These are phyloP conservation scores for Tardiomyces blankii DNA, from an alignment of 1,139 yeast species.

Conservation along the genomic window DNA sequence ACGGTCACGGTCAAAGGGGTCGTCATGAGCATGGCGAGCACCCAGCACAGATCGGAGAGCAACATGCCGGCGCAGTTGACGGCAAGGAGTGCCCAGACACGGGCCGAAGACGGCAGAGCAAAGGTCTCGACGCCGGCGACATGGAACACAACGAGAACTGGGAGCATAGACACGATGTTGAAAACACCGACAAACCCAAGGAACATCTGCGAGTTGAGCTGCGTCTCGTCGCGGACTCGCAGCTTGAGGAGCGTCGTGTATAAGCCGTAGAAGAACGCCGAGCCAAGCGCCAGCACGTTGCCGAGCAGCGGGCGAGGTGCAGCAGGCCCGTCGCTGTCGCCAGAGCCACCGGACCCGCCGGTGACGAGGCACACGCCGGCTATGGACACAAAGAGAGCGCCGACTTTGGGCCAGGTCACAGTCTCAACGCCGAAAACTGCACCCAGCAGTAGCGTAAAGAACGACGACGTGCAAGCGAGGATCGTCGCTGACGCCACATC, in stretches of 20 bases:
- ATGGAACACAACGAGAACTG: conserved; percentile 57
- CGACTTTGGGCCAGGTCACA: conserved; percentile 51
- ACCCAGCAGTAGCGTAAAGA: conserved; percentile 84
- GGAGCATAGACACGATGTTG: conserved; percentile 74
- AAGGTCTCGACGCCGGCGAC: conserved; percentile 54
- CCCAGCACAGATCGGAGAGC: conserved; percentile 90
- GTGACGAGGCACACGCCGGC: conserved; percentile 75
- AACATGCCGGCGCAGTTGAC: conserved; percentile 70
- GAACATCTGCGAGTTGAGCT: conserved; percentile 74
- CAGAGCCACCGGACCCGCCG: conserved; percentile 24
- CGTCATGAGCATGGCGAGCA: conserved; percentile 83
- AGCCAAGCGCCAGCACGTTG: conserved; percentile 64
- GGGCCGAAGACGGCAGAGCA: conserved; percentile 49
- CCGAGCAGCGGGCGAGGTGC: conserved; percentile 51
- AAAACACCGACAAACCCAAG: conserved; percentile 92
- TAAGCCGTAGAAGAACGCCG: conserved; percentile 84
- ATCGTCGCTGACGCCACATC: conserved; percentile 92
- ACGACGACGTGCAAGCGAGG: conserved; percentile 80
- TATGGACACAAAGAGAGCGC: conserved; percentile 62
- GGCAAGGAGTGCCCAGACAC: conserved; percentile 43
- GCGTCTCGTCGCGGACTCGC: conserved; percentile 58
- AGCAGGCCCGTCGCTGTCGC: conserved; percentile 15
- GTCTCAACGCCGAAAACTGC: conserved; percentile 58
- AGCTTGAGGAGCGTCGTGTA: conserved; percentile 78
- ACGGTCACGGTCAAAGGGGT: conserved; percentile 93